These are phyloP conservation scores for Coemansia interrupta DNA, from an alignment of 192 early-diverging fungal species.

Conservation along the genomic window DNA sequence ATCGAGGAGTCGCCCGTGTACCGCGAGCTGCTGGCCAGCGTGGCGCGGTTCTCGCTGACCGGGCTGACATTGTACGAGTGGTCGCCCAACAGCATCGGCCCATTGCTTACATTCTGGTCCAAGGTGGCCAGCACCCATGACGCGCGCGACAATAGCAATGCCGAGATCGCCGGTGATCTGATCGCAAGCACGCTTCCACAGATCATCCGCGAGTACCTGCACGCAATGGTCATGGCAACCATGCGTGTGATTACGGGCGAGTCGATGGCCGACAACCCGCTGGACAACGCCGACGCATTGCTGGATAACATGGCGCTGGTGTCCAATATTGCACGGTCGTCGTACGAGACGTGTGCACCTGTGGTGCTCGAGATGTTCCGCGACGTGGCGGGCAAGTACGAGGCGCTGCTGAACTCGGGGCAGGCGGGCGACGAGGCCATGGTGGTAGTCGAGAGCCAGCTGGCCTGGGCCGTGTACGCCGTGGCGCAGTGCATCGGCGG, in stretches of 20 bases:
- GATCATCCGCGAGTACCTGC: slow-evolving; percentile 53
- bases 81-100: slow-evolving; percentile 69
- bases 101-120: slow-evolving; percentile 83
- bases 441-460: slow-evolving; percentile 57
- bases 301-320: slow-evolving; percentile 66
- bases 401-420: slow-evolving; percentile 42
- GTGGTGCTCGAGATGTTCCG: slow-evolving; percentile 57
- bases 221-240: slow-evolving; percentile 46
- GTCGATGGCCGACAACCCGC: slow-evolving; percentile 33
- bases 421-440: slow-evolving; percentile 51
- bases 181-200: slow-evolving; percentile 33
- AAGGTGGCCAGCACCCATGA: slow-evolving; percentile 65
- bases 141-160: slow-evolving; percentile 29
- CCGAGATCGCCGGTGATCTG: slow-evolving; percentile 33
- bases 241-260: slow-evolving; percentile 25
- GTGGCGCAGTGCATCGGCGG: slow-evolving; percentile 65
- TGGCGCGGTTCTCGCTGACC: slow-evolving; percentile 29
- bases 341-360: slow-evolving; percentile 60
- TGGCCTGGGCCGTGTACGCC: slow-evolving; percentile 80
- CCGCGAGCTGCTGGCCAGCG: slow-evolving; percentile 35
- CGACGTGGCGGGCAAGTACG: slow-evolving; percentile 60
- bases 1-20: slow-evolving; percentile 71
- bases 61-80: slow-evolving; percentile 56
- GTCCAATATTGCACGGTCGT: slow-evolving; percentile 62
- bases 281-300: slow-evolving; percentile 56